Evolutionary conservation across 208 protist genomes (phyloP).

Genomic region (Phytomonas francai): DNA sequence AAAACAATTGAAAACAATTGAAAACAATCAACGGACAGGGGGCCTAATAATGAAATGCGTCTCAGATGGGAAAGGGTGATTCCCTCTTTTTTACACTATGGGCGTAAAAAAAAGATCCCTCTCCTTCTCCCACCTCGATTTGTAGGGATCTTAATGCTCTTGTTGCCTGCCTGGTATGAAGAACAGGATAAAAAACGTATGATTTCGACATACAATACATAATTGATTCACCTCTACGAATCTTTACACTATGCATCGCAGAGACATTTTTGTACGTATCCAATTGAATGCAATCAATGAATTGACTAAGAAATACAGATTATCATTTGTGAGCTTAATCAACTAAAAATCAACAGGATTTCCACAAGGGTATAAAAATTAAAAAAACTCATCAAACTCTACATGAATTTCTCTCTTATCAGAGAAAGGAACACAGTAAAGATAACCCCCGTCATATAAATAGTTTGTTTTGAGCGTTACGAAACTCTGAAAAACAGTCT

Average conservation of each 20-base stretch:
- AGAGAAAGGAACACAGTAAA: background rate
- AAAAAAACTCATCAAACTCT: background rate
- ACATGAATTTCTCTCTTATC: background rate
- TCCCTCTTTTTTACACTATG: background rate
- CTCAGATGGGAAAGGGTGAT: background rate
- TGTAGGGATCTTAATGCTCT: background rate
- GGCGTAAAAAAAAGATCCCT: background rate
- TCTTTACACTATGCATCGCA: background rate
- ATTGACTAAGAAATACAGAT: background rate
- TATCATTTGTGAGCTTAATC: background rate
- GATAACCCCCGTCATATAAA: background rate
- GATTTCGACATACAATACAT: background rate
- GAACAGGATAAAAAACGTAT: background rate
- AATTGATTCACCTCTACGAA: background rate
- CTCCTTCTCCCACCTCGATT: background rate
- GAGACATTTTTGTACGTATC: background rate
- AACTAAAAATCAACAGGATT: background rate
- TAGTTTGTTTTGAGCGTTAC: background rate
- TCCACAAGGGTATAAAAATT: background rate
- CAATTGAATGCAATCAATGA: background rate
- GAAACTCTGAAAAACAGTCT: background rate
- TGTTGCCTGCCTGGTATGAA: background rate
- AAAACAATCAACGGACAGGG: background rate
- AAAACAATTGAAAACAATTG: constrained; percentile 1
- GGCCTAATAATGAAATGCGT: background rate